Conservation (phyloP, 345 rosid genomes). For the Clarkia xantiana region DNA sequence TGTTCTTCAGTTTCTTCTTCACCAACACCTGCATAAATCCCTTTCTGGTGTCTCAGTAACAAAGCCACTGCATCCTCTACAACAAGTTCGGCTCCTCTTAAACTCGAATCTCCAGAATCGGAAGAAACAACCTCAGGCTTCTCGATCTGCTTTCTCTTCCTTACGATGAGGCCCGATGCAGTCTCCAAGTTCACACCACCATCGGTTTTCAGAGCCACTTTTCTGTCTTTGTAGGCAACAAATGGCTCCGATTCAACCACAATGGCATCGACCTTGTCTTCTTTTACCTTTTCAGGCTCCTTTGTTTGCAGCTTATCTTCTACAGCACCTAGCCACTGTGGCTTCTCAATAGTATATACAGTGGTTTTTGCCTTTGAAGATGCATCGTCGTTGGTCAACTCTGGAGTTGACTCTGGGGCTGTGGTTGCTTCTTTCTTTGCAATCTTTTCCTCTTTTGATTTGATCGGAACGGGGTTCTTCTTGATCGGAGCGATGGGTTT, state of each 20-base stretch:
- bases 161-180: slow-evolving; percentile 74
- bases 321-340: slow-evolving; percentile 94
- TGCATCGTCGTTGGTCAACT: slow-evolving; percentile 17
- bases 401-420: slow-evolving; percentile 16
- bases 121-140: slow-evolving; percentile 19
- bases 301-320: slow-evolving; percentile 19
- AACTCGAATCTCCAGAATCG: slow-evolving; percentile 15
- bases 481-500: slow-evolving; percentile 16
- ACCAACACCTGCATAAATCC: slow-evolving; percentile 34
- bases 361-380: slow-evolving; percentile 21
- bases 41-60: slow-evolving; percentile 64
- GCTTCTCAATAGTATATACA: slow-evolving; percentile 43
- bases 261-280: slow-evolving; percentile 16
- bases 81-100: slow-evolving; percentile 32
- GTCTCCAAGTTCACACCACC: slow-evolving; percentile 19
- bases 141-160: slow-evolving; percentile 52
- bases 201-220: slow-evolving; percentile 21
- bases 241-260: slow-evolving; percentile 44
- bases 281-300: slow-evolving; percentile 14
- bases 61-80: slow-evolving; percentile 85
- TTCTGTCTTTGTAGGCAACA: slow-evolving; percentile 79
- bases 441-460: slow-evolving; percentile 17
- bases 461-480: slow-evolving; percentile 25
- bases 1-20: slow-evolving; percentile 20
- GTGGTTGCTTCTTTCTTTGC: slow-evolving; percentile 19